Base-by-base conservation (phyloP, 257 asterid genomes). In the Catharanthus roseus region DNA sequence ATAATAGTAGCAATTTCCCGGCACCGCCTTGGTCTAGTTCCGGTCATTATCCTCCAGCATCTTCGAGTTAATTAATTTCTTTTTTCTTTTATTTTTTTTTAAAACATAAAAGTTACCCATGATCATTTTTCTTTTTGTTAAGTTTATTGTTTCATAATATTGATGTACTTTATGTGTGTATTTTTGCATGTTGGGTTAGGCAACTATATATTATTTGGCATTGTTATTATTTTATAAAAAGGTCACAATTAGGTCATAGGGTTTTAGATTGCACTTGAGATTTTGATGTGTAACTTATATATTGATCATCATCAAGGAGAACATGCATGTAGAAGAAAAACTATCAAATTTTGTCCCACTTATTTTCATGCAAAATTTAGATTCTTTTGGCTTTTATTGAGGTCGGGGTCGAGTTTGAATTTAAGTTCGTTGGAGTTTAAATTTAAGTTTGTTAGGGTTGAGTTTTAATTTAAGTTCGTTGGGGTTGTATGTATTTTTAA, bases 41-140 rank as follows among this genome's bases (percentile, higher is more conserved):
- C 75, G 74, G 81, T 54, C 82, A 85, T 31, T 87, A 89, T 58
- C 90, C 97, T 23, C 77, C 92, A n/a, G n/a, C n/a, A 2, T 84
- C 96, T 31, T 77, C 87, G 51, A 79, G 90, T 65, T 93, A 85
- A 87, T 65, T 93, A 84, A 87, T 65, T 67, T 66, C 24, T 60
- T 38, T 16, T 45, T 36, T 44, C 0, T 2, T 44, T 58, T 15
- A n/a, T 28, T 31, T 23, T 28, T 31, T 0, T 38, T 38, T 38
- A 38, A 38, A 38, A 2, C 33, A 47, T 60, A 19, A 31, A 23
- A 9, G 28, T 3, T 56, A 56, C 38, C 15, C 31, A 53, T 54
- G 10, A 8, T 23, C 24, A 0, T 55, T 55, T 0, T 55, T 24
- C 69, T 68, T 42, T 71, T 42, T 36, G 66, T 73, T 49, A 44